Evolutionary conservation across 2,329 filamentous ascomycete genomes (phyloP).

Genomic region (Bipolaris cookei): DNA sequence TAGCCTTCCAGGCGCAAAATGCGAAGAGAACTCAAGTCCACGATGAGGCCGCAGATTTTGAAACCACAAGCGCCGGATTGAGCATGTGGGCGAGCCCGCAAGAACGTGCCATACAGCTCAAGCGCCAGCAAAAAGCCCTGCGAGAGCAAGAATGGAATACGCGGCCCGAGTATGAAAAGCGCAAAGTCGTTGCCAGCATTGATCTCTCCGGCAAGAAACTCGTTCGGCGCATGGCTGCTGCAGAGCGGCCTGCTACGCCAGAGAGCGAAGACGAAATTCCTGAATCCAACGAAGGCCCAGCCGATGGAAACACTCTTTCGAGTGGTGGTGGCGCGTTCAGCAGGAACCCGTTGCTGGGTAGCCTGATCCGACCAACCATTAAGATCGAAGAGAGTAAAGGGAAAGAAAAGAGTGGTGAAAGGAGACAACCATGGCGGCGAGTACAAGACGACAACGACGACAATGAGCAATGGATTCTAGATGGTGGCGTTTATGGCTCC

Average conservation of each 20-base stretch:
- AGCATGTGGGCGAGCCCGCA: conserved; percentile 86
- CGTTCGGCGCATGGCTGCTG: conserved; percentile 69
- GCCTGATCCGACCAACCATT: conserved; percentile 68
- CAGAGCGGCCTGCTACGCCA: conserved; percentile 62
- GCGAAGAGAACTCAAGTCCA: conserved; percentile 81
- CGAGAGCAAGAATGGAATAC: conserved; percentile 87
- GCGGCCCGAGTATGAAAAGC: conserved; percentile 86
- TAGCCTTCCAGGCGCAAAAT: conserved; percentile 85
- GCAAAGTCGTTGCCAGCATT: conserved; percentile 81
- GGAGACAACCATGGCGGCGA: conserved; percentile 55
- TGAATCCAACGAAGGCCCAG: conserved; percentile 30
- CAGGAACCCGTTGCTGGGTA: conserved; percentile 70
- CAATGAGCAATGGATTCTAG: conserved; percentile 61
- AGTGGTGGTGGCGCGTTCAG: conserved; percentile 66
- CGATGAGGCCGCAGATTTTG: conserved; percentile 81
- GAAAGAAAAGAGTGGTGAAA: conserved; percentile 48
- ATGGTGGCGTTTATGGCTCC: conserved; percentile 57
- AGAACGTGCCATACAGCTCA: conserved; percentile 81
- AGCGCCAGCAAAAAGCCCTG: conserved; percentile 82
- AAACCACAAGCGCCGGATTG: conserved; percentile 64
- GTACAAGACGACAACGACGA: conserved; percentile 62
- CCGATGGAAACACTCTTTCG: conserved; percentile 35
- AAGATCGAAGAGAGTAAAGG: conserved; percentile 62
- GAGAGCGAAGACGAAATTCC: conserved; percentile 59
- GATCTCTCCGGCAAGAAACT: conserved; percentile 80